Conservation (phyloP, 2,329 filamentous ascomycete species). For the Claviceps cyperi region DNA sequence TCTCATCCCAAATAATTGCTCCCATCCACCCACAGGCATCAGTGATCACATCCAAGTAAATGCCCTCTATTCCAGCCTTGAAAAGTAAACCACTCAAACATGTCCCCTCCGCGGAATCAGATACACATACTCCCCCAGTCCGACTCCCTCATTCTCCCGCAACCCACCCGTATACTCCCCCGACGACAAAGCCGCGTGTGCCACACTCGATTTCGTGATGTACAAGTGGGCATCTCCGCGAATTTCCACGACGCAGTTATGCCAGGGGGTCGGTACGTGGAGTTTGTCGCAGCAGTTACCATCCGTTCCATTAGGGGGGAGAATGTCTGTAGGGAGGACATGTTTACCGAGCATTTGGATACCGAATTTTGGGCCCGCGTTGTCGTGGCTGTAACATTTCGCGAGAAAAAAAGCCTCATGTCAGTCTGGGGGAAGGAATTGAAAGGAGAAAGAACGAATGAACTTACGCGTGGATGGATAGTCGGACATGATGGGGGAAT, state of each 20-base stretch:
- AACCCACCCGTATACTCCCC: slow-evolving; percentile 2
- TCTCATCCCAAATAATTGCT: too few species aligned
- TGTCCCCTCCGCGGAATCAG: not conserved
- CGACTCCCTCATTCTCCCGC: not conserved
- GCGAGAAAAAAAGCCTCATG: not conserved
- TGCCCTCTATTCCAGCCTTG: too few species aligned
- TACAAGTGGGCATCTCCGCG: slow-evolving; percentile 9
- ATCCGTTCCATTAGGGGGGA: slow-evolving; percentile 12
- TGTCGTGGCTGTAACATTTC: slow-evolving; percentile 15
- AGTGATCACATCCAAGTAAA: not conserved
- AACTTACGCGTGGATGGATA: slow-evolving; percentile 30
- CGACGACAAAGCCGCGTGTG: slow-evolving; percentile 5
- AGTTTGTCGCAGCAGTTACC: slow-evolving; percentile 12
- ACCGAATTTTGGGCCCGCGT: slow-evolving; percentile 27
- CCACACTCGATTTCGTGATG: slow-evolving; percentile 11
- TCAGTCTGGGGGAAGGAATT: too few species aligned
- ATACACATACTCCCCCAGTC: slow-evolving; percentile 1
- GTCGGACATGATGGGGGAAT: slow-evolving; percentile 29
- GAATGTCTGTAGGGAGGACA: slow-evolving; percentile 17
- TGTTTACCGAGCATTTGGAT: slow-evolving; percentile 22
- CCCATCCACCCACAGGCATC: not conserved
- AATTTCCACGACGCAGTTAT: slow-evolving; percentile 23
- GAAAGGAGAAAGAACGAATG: not conserved
- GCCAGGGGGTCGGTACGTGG: slow-evolving; percentile 28
- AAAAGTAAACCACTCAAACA: not conserved